Conservation (phyloP, 2,329 filamentous ascomycete species). For the Botrytis pseudocinerea region DNA sequence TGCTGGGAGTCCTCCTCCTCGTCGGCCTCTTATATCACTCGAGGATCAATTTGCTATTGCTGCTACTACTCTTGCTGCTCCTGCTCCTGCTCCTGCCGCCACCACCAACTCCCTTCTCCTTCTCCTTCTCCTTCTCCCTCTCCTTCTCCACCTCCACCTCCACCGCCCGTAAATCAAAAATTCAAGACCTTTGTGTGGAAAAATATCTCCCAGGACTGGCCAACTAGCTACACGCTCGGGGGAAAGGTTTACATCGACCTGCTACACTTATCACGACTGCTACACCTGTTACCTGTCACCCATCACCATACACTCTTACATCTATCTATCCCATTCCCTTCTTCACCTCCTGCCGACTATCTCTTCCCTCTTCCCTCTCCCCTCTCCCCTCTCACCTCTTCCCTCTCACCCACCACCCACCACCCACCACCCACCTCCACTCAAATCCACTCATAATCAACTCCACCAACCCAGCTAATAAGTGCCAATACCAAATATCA, state of each 20-base stretch:
- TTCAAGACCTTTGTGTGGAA: too few relatives aligned
- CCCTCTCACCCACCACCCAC: too few relatives aligned
- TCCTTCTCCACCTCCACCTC: neutral
- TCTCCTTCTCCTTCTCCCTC: neutral
- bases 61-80: neutral
- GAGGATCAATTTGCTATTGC: neutral
- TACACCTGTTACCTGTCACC: too few relatives aligned
- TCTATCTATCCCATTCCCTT: neutral
- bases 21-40: neutral
- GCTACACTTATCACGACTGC: neutral
- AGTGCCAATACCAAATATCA: neutral
- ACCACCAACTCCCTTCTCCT: too few relatives aligned
- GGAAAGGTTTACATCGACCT: too few relatives aligned
- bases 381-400: neutral
- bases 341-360: neutral
- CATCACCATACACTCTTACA: neutral
- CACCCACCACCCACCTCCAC: slow-evolving; percentile 2
- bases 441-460: slow-evolving; percentile 2
- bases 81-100: too few relatives aligned
- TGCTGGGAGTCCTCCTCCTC: neutral
- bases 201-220: neutral
- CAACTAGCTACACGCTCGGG: neutral
- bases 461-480: neutral
- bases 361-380: neutral
- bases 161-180: neutral